Evolutionary conservation across 1,139 yeast species (phyloP), one percentile per base, ranked within the genome.

Genomic region (Lodderomyces elongisporus): DNA sequence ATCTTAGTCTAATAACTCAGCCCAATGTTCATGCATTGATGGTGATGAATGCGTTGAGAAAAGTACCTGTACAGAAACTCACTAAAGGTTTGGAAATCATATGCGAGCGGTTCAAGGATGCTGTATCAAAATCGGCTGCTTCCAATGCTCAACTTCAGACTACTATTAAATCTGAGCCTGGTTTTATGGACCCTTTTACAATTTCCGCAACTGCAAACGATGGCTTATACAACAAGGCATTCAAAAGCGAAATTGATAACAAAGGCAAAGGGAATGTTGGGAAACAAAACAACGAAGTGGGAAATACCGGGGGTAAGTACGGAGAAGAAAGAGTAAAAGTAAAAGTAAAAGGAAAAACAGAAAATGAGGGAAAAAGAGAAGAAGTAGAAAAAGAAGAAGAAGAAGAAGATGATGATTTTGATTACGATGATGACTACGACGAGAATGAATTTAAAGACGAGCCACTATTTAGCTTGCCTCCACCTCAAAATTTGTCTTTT

Each of bases 81-180:
- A 63, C 76, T n/a, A 75, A 77, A 40, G 93, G 85, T 1, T 61
- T 87, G 39, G 75, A 77, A 14, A 77, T 85, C 33, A 74, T 85
- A 4, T 66, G 77, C 24, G 74, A 80, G 10, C 67, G 96, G 38
- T 78, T 79, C 41, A 45, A 45, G 17, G 48, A 56, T 40, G 66
- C 60, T 2, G 35, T 60, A 2, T 20, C 29, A 17, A 28, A 28
- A n/a, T 26, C 29, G 25, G 14, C 15, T 6, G 14, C 28, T 6
- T 12, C 22, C n/a, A n/a, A n/a, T n/a, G n/a, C 4, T 3, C 33
- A 34, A 25, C 32, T 23, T 10, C 9, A 10, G 3, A 17, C 9
- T 14, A 5, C 15, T 5, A 14, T 25, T 9, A 31, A 31, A 12
- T 13, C 14, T 10, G 33, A 31, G 17, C 21, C 7, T 15, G 28